Evolutionary conservation across 495 filamentous ascomycete genomes (phyloP).

Genomic region (Podospora appendiculata): DNA sequence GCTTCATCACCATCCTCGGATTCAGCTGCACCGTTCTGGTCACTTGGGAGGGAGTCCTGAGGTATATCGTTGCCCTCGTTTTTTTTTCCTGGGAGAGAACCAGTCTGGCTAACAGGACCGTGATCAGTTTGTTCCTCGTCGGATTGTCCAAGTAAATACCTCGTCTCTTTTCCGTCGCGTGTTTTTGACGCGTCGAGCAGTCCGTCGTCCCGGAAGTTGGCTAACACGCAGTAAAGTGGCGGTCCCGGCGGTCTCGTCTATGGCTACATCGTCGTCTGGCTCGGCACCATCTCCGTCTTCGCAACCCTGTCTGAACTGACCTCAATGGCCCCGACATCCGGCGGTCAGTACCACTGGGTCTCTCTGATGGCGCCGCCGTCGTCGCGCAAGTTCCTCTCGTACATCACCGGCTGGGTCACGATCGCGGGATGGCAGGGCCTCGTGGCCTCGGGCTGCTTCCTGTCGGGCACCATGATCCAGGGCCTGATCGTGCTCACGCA

Average conservation of each 20-base stretch:
- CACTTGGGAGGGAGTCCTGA: too few relatives aligned
- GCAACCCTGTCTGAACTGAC: constrained; percentile 27
- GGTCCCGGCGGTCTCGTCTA: constrained; percentile 28
- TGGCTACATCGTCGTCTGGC: constrained; percentile 24
- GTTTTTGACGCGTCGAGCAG: too few relatives aligned
- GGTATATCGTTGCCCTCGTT: too few relatives aligned
- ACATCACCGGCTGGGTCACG: constrained; percentile 40
- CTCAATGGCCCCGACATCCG: constrained; percentile 31
- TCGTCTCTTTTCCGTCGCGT: too few relatives aligned
- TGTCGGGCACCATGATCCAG: constrained; percentile 37
- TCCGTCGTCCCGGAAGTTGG: too few relatives aligned
- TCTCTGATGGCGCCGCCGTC: constrained; percentile 37
- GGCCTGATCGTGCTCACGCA: constrained; percentile 31
- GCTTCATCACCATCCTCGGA: too few relatives aligned
- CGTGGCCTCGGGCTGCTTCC: constrained; percentile 30
- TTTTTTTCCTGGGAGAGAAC: too few relatives aligned
- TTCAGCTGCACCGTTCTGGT: too few relatives aligned
- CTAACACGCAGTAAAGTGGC: constrained; percentile 3
- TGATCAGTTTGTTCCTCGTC: too few relatives aligned
- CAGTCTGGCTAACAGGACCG: too few relatives aligned
- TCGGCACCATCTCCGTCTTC: constrained; percentile 26
- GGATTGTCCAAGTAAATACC: too few relatives aligned
- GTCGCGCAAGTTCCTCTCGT: constrained; percentile 38
- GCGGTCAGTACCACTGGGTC: constrained; percentile 44
- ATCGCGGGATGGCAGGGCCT: constrained; percentile 28